Percentiles rank a stretch among this genome's conserved stretches.
phyloP scores from a whole-genome alignment of 1,139 yeast genomes.

The Suhomyces ambrosiae region DNA sequence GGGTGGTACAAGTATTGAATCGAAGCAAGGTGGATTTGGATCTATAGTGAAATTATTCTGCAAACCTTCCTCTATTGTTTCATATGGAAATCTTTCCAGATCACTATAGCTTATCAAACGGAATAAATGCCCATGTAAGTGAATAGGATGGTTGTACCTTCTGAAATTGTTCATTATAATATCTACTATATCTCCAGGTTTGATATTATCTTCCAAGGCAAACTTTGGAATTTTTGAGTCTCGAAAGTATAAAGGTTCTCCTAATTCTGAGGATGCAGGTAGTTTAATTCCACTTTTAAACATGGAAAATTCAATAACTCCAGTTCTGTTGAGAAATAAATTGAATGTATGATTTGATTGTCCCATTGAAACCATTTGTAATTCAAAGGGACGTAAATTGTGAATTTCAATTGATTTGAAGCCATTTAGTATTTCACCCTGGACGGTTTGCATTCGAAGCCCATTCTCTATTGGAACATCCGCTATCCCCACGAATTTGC shows the following conservation, averaged over 20 bases:
- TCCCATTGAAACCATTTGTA: conserved; percentile 11
- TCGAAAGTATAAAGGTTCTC: conserved; percentile 16
- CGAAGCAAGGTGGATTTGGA: conserved; percentile 27
- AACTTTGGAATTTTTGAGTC: conserved; percentile 10
- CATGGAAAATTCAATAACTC: conserved; percentile 30
- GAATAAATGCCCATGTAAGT: conserved; percentile 39
- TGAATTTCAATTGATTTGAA: conserved; percentile 11
- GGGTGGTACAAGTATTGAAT: conserved; percentile 29
- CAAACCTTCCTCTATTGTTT: conserved; percentile 27
- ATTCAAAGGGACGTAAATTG: conserved; percentile 20
- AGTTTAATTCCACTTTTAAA: conserved; percentile 24
- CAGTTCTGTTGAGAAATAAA: conserved; percentile 27
- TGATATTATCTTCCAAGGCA: conserved; percentile 21
- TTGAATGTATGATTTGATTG: conserved; percentile 27
- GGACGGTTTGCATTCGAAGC: conserved; percentile 9
- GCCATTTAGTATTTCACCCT: conserved; percentile 8
- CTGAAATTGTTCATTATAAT: conserved; percentile 30
- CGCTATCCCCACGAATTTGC: too few relatives aligned
- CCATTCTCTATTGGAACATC: conserved; percentile 5
- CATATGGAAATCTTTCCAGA: conserved; percentile 24
- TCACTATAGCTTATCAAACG: conserved; percentile 28
- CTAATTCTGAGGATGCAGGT: conserved; percentile 21
- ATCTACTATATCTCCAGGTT: conserved; percentile 31
- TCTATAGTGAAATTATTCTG: conserved; percentile 20
- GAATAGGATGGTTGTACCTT: conserved; percentile 35